phyloP scores from a whole-genome alignment of 805 yeast species.

The Candida maesae region DNA sequence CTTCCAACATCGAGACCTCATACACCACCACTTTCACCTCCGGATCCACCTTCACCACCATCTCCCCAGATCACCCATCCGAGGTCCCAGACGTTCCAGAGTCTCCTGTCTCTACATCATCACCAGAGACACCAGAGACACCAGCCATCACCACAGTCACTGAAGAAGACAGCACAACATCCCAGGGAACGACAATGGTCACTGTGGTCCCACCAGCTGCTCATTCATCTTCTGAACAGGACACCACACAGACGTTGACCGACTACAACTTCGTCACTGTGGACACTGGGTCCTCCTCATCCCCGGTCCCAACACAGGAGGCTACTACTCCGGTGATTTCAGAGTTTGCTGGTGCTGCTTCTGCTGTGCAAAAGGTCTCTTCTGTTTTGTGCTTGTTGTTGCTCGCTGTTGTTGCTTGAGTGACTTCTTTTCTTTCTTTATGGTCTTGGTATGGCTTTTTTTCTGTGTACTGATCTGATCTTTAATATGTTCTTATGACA shows the following conservation, averaged over 20 bases:
- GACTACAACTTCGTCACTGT: background rate
- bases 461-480: no score
- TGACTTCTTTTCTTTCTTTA: no score
- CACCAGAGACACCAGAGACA: no score
- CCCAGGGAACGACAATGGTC: background rate
- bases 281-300: background rate
- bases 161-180: background rate
- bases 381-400: background rate
- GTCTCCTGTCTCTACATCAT: background rate
- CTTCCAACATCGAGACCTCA: background rate
- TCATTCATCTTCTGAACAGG: background rate
- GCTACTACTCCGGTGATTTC: background rate
- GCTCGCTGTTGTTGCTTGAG: background rate
- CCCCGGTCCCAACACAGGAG: no score
- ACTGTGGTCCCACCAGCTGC: background rate
- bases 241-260: background rate
- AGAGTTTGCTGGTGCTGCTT: background rate
- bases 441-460: no score
- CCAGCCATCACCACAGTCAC: background rate
- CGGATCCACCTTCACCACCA: slow-evolving; percentile 4
- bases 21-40: background rate
- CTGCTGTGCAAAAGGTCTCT: background rate
- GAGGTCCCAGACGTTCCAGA: background rate
- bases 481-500: no score
- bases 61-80: slow-evolving; percentile 11